Conservation (phyloP, 2,329 filamentous ascomycete species). For the Penicillium palitans region DNA sequence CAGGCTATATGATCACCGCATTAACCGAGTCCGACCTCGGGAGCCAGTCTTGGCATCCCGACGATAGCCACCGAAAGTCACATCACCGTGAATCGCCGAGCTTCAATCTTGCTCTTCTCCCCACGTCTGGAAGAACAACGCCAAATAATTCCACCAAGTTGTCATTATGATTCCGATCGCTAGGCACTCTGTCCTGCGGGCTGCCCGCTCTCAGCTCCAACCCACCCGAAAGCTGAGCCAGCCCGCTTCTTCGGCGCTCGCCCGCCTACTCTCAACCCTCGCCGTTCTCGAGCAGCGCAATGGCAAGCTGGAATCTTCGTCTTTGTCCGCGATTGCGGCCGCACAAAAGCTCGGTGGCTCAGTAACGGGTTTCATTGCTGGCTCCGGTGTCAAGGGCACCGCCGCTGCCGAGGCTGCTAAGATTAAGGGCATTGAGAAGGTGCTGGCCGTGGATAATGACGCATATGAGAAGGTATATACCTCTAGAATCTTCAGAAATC, state of each 20-base stretch:
- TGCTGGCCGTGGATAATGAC: constrained; percentile 82
- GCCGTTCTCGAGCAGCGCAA: constrained; percentile 91
- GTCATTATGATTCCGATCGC: constrained; percentile 38
- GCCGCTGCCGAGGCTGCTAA: constrained; percentile 80
- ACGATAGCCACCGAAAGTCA: constrained; percentile 35
- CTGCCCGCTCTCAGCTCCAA: constrained; percentile 49
- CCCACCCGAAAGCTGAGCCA: constrained; percentile 42
- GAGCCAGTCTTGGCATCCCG: constrained; percentile 37
- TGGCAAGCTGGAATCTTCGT: constrained; percentile 79
- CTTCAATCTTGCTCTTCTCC: constrained; percentile 21
- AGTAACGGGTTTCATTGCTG: constrained; percentile 85
- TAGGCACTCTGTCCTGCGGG: constrained; percentile 44
- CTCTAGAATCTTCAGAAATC: background rate
- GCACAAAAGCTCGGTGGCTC: constrained; percentile 82
- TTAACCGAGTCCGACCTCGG: constrained; percentile 41
- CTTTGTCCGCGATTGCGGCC: constrained; percentile 80
- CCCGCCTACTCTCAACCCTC: constrained; percentile 78
- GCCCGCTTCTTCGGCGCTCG: constrained; percentile 57
- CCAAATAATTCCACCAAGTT: constrained; percentile 2
- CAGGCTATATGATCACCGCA: constrained; percentile 23
- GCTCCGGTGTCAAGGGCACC: constrained; percentile 70
- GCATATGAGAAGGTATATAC: constrained; percentile 83
- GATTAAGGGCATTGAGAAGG: constrained; percentile 85
- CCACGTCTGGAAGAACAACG: constrained; percentile 15
- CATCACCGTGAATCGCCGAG: constrained; percentile 30